Percentiles rank a stretch among this genome's conserved stretches.
Evolutionary conservation across 73 alveolate genomes (phyloP).

Genomic region (Paramecium primaurelia): DNA sequence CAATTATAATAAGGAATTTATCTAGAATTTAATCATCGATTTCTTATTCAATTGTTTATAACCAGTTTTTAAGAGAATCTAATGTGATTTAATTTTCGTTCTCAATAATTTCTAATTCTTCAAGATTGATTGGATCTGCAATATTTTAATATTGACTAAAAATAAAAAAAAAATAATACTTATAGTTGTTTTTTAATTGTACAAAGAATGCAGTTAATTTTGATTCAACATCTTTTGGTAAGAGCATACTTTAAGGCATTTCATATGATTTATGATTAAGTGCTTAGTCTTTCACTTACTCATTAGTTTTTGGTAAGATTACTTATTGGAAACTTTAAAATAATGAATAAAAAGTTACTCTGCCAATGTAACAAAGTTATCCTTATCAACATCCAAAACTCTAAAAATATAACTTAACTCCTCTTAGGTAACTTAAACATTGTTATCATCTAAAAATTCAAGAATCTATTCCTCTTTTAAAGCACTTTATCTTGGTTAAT

Average conservation of each 20-base stretch:
- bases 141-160: not conserved
- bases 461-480: not conserved
- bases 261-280: not conserved
- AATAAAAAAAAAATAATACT: not conserved
- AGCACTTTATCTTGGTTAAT: slow-evolving; percentile 3
- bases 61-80: not conserved
- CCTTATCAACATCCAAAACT: not conserved
- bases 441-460: not conserved
- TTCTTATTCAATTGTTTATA: not conserved
- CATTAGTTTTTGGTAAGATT: not conserved
- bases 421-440: not conserved
- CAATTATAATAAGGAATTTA: not conserved
- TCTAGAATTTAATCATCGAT: not conserved
- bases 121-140: not conserved
- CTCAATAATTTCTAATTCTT: not conserved
- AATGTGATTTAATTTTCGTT: not conserved
- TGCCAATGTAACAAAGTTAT: not conserved
- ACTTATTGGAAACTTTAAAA: not conserved
- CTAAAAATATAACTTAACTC: not conserved
- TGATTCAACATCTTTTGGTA: not conserved
- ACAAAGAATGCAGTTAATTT: not conserved
- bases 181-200: not conserved
- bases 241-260: not conserved
- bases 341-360: not conserved
- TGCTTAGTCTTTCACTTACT: not conserved